Evolutionary conservation across 345 rosid genomes (phyloP).

Genomic region (Arabis hirsuta): DNA sequence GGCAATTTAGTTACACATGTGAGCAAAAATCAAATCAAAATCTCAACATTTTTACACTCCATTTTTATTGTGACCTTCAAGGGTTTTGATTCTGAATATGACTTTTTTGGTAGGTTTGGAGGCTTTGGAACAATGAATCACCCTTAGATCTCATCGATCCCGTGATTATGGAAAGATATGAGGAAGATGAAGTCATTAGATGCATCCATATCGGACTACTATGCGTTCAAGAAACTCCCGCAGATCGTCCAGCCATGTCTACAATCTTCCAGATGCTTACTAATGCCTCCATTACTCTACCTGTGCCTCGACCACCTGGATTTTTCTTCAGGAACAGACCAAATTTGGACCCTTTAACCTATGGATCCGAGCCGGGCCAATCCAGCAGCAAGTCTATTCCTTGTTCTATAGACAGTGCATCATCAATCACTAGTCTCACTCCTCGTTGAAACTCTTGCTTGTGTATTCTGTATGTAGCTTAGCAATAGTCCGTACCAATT

Average conservation of each 20-base stretch:
- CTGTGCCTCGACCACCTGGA: conserved; percentile 47
- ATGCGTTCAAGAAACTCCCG: conserved; percentile 41
- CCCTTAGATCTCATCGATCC: conserved; percentile 32
- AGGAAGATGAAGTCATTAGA: conserved; percentile 25
- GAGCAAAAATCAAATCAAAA: neutral
- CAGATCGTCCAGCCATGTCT: conserved; percentile 49
- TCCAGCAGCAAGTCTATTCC: neutral
- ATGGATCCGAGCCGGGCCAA: neutral
- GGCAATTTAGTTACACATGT: conserved; percentile 20
- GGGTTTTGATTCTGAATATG: neutral
- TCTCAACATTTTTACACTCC: neutral
- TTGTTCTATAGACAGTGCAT: neutral
- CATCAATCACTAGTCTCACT: neutral
- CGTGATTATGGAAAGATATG: neutral
- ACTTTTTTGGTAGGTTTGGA: conserved; percentile 2
- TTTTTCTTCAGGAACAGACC: conserved; percentile 26
- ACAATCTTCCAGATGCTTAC: conserved; percentile 47
- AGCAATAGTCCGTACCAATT: neutral
- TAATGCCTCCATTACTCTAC: conserved; percentile 33
- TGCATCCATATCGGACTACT: conserved; percentile 39
- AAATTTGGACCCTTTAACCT: neutral
- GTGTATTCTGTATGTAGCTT: neutral
- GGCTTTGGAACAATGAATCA: conserved; percentile 17
- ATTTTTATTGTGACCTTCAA: neutral
- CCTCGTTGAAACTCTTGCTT: conserved; percentile 16